These are phyloP conservation scores for Keqinozyma sinolaborantium DNA, from an alignment of 1,139 yeast species.

Conservation along the genomic window DNA sequence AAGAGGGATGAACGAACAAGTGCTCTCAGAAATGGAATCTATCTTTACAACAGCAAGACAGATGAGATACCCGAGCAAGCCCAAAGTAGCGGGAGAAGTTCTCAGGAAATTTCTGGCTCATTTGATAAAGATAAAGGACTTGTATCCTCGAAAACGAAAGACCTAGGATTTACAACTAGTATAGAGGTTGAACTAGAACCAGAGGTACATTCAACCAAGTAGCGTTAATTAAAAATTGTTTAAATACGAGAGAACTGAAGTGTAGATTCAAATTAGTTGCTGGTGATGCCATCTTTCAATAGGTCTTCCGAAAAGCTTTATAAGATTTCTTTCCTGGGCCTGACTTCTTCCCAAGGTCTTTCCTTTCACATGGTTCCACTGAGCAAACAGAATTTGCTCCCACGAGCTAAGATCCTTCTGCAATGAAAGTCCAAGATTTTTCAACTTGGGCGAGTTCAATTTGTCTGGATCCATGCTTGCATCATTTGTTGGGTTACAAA, in stretches of 20 bases:
- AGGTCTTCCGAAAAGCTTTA: slow-evolving; percentile 27
- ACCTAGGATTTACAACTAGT: too few relatives aligned
- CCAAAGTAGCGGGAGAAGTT: too few relatives aligned
- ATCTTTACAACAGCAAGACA: slow-evolving; percentile 8
- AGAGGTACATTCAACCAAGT: too few relatives aligned
- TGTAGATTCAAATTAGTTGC: too few relatives aligned
- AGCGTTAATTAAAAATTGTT: too few relatives aligned
- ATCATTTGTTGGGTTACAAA: slow-evolving; percentile 30
- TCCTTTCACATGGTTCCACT: slow-evolving; percentile 40
- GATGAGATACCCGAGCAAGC: too few relatives aligned
- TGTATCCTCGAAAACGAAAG: too few relatives aligned
- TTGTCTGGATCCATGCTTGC: slow-evolving; percentile 35
- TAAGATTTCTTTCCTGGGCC: slow-evolving; percentile 30
- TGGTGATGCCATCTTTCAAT: slow-evolving; percentile 45
- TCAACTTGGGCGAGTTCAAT: slow-evolving; percentile 27
- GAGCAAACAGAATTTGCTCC: slow-evolving; percentile 28
- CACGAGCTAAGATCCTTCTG: slow-evolving; percentile 19
- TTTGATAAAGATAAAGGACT: too few relatives aligned
- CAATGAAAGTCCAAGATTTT: slow-evolving; percentile 19
- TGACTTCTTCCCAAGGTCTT: slow-evolving; percentile 28
- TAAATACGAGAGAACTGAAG: too few relatives aligned
- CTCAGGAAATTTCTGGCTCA: too few relatives aligned
- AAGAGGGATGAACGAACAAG: slow-evolving; percentile 47
- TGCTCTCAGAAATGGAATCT: slow-evolving; percentile 45
- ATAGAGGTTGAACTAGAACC: too few relatives aligned